Base-by-base conservation (phyloP, 768 basidiomycete species). In the Serendipita indica region DNA sequence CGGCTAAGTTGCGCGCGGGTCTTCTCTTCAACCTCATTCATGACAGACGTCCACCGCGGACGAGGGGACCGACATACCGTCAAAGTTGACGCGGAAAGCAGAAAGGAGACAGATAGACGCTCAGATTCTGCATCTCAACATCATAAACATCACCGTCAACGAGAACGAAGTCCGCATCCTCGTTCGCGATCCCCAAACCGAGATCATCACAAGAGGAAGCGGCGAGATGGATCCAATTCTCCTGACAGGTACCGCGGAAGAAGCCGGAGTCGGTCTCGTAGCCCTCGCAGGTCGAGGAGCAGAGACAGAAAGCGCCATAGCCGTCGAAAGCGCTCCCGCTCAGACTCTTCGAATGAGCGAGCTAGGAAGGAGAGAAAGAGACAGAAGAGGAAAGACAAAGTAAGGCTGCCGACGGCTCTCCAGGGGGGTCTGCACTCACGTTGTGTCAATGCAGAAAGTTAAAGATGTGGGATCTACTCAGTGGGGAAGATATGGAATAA, bases 401-500 rank as follows among this genome's bases (percentile, higher is more conserved):
- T 46, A 25, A 46, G 22, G 12, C 13, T 46, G 12, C 14, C 22
- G 13, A 25, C 12, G 12, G 12, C 22, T 14, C 25, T 46, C 14
- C 45, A 12, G n/a, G 25, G 12, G 25, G 25, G 13, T 46, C 16
- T 10, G 25, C 45, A 16, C 12, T 16, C 13, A 46, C 45, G 14
- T 46, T 46, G 45, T 12, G 25, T 46, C 12, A 20, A 14, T 10
- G 12, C 10, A 20, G 12, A 46, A 46, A 20, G 14, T 14, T 12
- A 25, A 20, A 46, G 12, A 14, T 20, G 22, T 37, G 35, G 35
- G 22, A 10, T 10, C 45, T 25, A 12, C 45, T 12, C 12, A 89
- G 63, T 96, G 90, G 90, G 92, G 92, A 14, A 90, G 88, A 69
- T 84, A 86, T 69, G 92, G 92, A 2, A 77, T 88, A 58, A 90